Conservation (phyloP, 148 eudicot genomes). For the Vaccinium vitisidaea region DNA sequence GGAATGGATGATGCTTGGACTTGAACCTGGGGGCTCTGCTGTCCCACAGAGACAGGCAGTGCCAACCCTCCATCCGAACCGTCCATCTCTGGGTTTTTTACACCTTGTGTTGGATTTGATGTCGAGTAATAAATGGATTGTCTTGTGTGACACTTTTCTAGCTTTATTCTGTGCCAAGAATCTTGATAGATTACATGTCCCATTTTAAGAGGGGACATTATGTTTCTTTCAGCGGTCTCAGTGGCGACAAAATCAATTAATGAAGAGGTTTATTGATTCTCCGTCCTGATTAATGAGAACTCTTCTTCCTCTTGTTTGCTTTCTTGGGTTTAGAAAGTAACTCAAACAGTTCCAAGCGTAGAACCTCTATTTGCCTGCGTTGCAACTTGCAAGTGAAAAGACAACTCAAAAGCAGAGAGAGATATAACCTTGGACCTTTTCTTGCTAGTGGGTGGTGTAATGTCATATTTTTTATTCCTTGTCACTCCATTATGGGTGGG, state of each 20-base stretch:
- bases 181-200: neutral
- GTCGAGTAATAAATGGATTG: neutral
- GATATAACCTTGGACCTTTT: neutral
- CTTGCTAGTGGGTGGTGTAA: neutral
- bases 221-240: neutral
- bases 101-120: neutral
- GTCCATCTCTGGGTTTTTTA: too few relatives aligned
- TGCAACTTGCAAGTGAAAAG: neutral
- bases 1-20: neutral
- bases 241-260: neutral
- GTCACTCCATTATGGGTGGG: neutral
- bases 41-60: too few relatives aligned
- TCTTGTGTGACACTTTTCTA: neutral
- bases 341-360: neutral
- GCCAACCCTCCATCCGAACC: too few relatives aligned
- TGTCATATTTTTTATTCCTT: neutral
- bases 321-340: neutral
- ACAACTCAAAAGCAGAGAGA: neutral
- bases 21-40: too few relatives aligned
- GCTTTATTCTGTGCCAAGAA: neutral
- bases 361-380: neutral
- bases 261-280: neutral
- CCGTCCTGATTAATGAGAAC: neutral
- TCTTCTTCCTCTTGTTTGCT: neutral
- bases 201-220: neutral